A percentile compares a stretch with the other conserved stretches of the same genome.
Conservation (phyloP, 331 rosid species). For the Telfairia occidentalis region DNA sequence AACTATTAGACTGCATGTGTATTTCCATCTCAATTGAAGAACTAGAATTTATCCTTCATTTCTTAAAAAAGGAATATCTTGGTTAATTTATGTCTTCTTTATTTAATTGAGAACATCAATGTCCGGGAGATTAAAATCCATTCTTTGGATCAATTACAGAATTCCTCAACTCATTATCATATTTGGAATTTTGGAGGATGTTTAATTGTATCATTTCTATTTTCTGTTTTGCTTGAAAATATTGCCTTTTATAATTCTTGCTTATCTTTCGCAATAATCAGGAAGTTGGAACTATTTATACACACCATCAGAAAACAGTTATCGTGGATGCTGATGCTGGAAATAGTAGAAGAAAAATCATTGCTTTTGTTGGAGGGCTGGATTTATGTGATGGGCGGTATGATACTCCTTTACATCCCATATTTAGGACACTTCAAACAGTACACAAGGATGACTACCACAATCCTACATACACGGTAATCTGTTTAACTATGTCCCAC, state of each 20-base stretch:
- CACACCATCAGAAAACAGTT: slow-evolving; percentile 96
- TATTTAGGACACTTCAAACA: slow-evolving; percentile 64
- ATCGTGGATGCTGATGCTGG: slow-evolving; percentile 93
- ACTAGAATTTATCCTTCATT: not conserved
- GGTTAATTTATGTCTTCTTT: not conserved
- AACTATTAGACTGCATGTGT: not conserved
- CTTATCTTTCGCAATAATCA: slow-evolving; percentile 24
- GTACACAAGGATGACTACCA: slow-evolving; percentile 84
- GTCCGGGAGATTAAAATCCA: not conserved
- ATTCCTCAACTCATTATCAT: not conserved
- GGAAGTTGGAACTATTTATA: slow-evolving; percentile 90
- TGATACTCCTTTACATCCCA: slow-evolving; percentile 70
- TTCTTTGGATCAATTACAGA: not conserved
- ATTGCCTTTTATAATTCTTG: slow-evolving; percentile 18
- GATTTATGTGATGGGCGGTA: slow-evolving; percentile 94
- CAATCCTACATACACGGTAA: slow-evolving; percentile 86
- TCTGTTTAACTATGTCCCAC: slow-evolving; percentile 8
- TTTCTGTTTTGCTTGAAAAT: not conserved
- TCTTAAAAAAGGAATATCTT: not conserved
- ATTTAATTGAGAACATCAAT: not conserved
- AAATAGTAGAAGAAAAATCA: slow-evolving; percentile 54
- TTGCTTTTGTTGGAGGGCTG: slow-evolving; percentile 95
- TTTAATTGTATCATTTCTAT: not conserved
- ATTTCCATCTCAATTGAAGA: not conserved
- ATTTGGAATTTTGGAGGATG: not conserved